A percentile compares a stretch with the other conserved stretches of the same genome.
Evolutionary conservation across 305 asterid species (phyloP).

Genomic region (Fraxinus greggii): DNA sequence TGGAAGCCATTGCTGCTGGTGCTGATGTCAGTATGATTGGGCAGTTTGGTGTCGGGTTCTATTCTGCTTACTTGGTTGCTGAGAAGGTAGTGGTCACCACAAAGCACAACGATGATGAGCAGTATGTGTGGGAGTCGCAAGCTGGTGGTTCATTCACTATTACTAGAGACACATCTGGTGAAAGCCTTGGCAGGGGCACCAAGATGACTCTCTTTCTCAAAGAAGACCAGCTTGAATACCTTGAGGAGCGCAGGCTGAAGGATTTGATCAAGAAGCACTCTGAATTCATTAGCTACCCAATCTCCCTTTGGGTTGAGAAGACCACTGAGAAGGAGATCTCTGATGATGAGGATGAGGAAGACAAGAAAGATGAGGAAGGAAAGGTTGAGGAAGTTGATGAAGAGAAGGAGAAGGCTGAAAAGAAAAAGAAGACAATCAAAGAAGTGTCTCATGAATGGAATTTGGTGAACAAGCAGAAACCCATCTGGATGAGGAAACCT

Average conservation of each 20-base stretch:
- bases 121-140: constrained; percentile 40
- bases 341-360: constrained; percentile 38
- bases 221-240: constrained; percentile 40
- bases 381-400: constrained; percentile 37
- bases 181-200: constrained; percentile 36
- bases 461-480: constrained; percentile 37
- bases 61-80: constrained; percentile 38
- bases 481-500: constrained; percentile 43
- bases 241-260: constrained; percentile 38
- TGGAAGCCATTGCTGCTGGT: constrained; percentile 41
- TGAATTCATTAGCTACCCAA: constrained; percentile 36
- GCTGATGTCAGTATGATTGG: constrained; percentile 46
- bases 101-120: constrained; percentile 39
- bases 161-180: constrained; percentile 36
- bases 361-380: constrained; percentile 36
- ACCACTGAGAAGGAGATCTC: constrained; percentile 38
- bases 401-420: constrained; percentile 33
- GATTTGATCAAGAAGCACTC: constrained; percentile 40
- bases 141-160: constrained; percentile 41
- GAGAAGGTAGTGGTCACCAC: constrained; percentile 36
- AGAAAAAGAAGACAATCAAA: constrained; percentile 36
- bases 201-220: constrained; percentile 32
- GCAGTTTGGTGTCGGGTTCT: constrained; percentile 42
- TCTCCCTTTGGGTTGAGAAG: constrained; percentile 36
- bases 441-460: constrained; percentile 38